Conservation (phyloP, 441 rosid species). For the Adansonia madagascariensis region DNA sequence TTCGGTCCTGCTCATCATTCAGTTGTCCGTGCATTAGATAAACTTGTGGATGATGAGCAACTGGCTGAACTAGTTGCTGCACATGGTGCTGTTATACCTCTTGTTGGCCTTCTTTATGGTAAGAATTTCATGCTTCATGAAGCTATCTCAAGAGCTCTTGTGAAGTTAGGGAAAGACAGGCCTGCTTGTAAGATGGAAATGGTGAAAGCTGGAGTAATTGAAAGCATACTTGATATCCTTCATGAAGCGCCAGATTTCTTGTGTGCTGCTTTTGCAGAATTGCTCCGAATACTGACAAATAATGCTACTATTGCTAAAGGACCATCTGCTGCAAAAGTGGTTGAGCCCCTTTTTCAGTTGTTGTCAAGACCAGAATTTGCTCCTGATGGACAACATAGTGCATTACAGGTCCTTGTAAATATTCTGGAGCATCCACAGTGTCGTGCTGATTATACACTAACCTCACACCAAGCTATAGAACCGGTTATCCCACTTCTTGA, state of each 20-base stretch:
- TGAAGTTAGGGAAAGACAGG: conserved; percentile 98
- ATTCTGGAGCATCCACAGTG: conserved; percentile 98
- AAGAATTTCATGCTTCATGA: conserved; percentile 92
- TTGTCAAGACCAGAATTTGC: conserved; percentile 86
- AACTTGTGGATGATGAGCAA: conserved; percentile 98
- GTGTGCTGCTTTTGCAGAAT: conserved; percentile 90
- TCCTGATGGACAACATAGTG: conserved; percentile 96
- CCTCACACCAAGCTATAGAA: conserved; percentile 87
- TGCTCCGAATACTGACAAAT: conserved; percentile 95
- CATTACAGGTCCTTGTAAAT: conserved; percentile 94
- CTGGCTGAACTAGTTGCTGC: conserved; percentile 99
- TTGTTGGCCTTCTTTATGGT: conserved; percentile 97
- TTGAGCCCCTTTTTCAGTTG: conserved; percentile 85
- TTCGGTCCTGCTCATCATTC: conserved; percentile 95
- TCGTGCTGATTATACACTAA: conserved; percentile 81
- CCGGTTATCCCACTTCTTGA: conserved; percentile 96
- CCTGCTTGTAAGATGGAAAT: conserved; percentile 98
- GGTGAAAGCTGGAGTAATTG: conserved; percentile 98
- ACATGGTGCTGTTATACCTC: conserved; percentile 98
- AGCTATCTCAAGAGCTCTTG: conserved; percentile 95
- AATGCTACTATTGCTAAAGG: conserved; percentile 98
- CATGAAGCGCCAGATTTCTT: conserved; percentile 98
- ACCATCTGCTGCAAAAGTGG: conserved; percentile 92
- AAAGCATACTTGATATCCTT: conserved; percentile 88
- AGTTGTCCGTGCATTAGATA: conserved; percentile 92